A percentile compares a stretch with the other conserved stretches of the same genome.
Conservation (phyloP, 2,329 filamentous ascomycete species). For the Colletotrichum somersetense region DNA sequence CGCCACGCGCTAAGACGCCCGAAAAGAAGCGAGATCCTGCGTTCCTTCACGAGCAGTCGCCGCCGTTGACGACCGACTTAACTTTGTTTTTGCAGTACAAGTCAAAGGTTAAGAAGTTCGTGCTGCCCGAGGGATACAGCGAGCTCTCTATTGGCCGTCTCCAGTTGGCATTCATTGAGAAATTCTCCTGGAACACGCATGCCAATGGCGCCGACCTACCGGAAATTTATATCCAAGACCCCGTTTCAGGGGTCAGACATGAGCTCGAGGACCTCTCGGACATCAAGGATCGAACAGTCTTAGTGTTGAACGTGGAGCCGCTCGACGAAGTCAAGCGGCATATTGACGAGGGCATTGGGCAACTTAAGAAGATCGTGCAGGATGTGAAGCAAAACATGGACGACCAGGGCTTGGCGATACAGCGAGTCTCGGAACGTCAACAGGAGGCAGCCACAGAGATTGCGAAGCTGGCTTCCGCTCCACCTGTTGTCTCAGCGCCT, state of each 20-base stretch:
- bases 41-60: conserved; percentile 74
- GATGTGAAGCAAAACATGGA: conserved; percentile 86
- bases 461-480: conserved; percentile 67
- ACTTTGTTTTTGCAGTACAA: conserved; percentile 97
- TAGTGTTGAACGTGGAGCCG: conserved; percentile 94
- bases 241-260: conserved; percentile 94
- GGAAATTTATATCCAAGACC: conserved; percentile 98
- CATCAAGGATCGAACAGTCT: conserved; percentile 92
- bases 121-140: conserved; percentile 84
- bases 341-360: conserved; percentile 90
- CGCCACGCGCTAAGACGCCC: conserved; percentile 53
- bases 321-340: conserved; percentile 97
- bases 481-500: conserved; percentile 57
- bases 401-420: conserved; percentile 84
- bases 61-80: conserved; percentile 82
- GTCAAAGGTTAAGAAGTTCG: conserved; percentile 96
- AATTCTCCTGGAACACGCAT: conserved; percentile 99
- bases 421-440: conserved; percentile 90
- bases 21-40: conserved; percentile 61
- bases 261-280: conserved; percentile 94
- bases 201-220: conserved; percentile 92
- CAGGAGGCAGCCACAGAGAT: conserved; percentile 91
- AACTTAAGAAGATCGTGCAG: conserved; percentile 85
- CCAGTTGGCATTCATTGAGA: conserved; percentile 97
- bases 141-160: conserved; percentile 89